Percentiles rank a stretch among this genome's conserved stretches.
Evolutionary conservation across 371 early-diverging fungal genomes (phyloP).

Genomic region (Apophysomyces sp.): DNA sequence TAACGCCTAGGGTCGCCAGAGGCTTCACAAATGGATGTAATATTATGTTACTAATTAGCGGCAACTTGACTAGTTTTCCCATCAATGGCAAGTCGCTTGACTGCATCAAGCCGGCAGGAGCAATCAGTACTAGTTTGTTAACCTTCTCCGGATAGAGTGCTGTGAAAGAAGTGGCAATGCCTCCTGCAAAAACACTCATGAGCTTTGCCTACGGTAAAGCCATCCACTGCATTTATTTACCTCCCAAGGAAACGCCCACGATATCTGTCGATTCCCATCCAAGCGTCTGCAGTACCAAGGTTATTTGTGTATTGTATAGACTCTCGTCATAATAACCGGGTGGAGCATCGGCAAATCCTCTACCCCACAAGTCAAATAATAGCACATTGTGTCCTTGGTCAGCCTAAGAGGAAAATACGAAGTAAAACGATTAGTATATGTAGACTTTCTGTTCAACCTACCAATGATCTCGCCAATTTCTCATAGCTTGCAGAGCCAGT

Average conservation of each 20-base stretch:
- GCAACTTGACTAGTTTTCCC: conserved; percentile 24
- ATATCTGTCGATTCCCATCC: conserved; percentile 51
- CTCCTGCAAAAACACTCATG: conserved; percentile 17
- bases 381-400: conserved; percentile 48
- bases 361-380: conserved; percentile 55
- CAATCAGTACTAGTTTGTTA: conserved; percentile 46
- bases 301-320: conserved; percentile 49
- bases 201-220: neutral
- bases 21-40: conserved; percentile 9
- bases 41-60: conserved; percentile 5
- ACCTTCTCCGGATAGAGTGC: conserved; percentile 52
- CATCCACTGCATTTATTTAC: conserved; percentile 4
- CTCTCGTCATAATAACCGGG: conserved; percentile 38
- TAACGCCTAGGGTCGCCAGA: conserved; percentile 8
- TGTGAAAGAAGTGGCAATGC: conserved; percentile 53
- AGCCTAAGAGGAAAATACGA: conserved; percentile 22
- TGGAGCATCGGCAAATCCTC: conserved; percentile 56
- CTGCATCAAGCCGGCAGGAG: conserved; percentile 54
- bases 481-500: conserved; percentile 31
- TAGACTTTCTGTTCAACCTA: conserved; percentile 2
- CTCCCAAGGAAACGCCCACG: conserved; percentile 55
- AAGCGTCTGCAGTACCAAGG: conserved; percentile 48
- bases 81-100: conserved; percentile 27
- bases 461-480: conserved; percentile 29
- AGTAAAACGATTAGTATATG: no score